Conservation (phyloP, 352 stramenopile species). For the Globisporangium solare region DNA sequence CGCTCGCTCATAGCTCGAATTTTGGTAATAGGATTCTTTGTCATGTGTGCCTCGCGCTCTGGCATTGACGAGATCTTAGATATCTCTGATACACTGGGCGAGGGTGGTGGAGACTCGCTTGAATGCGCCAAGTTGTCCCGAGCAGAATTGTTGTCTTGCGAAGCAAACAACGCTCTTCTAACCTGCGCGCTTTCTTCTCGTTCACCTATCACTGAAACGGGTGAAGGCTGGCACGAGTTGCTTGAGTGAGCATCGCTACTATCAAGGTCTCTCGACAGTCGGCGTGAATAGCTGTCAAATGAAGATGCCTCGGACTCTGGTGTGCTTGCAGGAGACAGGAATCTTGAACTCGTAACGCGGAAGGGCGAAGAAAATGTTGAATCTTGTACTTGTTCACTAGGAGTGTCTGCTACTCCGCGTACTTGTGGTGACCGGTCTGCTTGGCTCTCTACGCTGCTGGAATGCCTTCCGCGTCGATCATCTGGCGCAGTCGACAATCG, state of each 20-base stretch:
- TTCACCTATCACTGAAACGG: not conserved
- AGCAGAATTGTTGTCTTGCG: not conserved
- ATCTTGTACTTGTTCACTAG: not conserved
- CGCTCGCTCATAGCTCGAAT: constrained; percentile 16
- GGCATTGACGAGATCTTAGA: not conserved
- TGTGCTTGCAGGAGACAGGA: not conserved
- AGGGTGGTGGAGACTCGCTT: not conserved
- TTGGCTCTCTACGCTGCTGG: not conserved
- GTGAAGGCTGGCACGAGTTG: not conserved
- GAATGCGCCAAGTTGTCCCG: not conserved
- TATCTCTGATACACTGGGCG: not conserved
- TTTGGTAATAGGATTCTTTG: not conserved
- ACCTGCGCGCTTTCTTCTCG: not conserved
- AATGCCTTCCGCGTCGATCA: not conserved
- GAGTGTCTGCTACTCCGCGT: not conserved
- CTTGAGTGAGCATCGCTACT: not conserved
- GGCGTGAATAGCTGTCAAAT: not conserved
- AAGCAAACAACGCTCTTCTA: not conserved
- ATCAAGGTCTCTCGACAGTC: not conserved
- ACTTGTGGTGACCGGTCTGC: not conserved
- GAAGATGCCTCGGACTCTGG: not conserved
- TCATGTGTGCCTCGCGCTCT: not conserved
- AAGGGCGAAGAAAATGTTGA: constrained; percentile 8
- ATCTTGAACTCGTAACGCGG: not conserved
- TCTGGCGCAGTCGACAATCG: not conserved